These are phyloP conservation scores for Beta lomatogona DNA, from an alignment of 179 eudicot genomes.

Conservation along the genomic window DNA sequence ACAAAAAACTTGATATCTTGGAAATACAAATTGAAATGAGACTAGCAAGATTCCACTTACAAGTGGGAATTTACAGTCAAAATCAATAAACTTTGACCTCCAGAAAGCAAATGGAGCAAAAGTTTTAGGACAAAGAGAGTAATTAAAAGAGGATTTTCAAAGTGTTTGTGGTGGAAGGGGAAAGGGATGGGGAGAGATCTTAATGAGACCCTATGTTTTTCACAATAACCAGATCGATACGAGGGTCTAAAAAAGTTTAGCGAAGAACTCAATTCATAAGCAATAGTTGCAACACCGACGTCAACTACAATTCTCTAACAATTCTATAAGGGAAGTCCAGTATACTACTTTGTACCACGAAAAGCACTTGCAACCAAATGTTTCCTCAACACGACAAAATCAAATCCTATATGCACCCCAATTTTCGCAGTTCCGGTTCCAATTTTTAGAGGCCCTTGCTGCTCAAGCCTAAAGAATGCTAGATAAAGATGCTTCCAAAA, in stretches of 20 bases:
- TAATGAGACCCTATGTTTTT: background rate
- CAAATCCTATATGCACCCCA: background rate
- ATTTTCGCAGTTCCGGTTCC: background rate
- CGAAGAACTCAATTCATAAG: background rate
- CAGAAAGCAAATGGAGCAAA: too few relatives aligned
- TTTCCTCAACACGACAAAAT: background rate
- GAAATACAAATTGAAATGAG: too few relatives aligned
- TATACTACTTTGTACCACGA: too few relatives aligned
- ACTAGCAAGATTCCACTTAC: too few relatives aligned
- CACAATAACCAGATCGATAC: background rate
- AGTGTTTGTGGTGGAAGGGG: background rate
- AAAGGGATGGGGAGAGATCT: background rate
- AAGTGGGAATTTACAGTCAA: too few relatives aligned
- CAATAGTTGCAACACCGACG: background rate
- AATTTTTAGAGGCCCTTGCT: background rate
- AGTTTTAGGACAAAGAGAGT: too few relatives aligned
- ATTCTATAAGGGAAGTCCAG: background rate
- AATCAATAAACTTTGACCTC: too few relatives aligned
- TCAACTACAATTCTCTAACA: background rate
- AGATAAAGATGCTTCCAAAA: background rate
- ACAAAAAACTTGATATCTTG: too few relatives aligned
- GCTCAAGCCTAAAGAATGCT: background rate
- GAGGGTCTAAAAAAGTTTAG: background rate
- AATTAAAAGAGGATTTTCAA: background rate
- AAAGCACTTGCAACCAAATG: background rate